phyloP scores from a whole-genome alignment of 1,139 yeast genomes.

The Zygosaccharomyces sapae region DNA sequence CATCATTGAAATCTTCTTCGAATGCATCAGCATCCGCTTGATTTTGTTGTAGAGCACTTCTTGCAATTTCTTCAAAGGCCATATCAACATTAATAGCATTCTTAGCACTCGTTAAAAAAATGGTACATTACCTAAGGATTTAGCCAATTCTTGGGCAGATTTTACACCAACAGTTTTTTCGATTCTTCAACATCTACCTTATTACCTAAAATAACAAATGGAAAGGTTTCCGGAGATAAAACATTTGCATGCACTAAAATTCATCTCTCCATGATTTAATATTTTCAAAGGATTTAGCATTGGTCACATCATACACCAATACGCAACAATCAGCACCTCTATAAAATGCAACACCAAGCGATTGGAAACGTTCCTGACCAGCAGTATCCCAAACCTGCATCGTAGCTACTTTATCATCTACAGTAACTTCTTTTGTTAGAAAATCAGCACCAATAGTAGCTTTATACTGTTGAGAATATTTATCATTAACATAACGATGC shows the following conservation, averaged over 20 bases:
- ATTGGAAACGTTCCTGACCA: conserved; percentile 96
- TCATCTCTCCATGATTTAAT: conserved; percentile 93
- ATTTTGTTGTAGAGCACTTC: conserved; percentile 89
- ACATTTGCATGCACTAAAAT: conserved; percentile 88
- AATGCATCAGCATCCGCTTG: conserved; percentile 83
- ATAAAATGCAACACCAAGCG: conserved; percentile 94
- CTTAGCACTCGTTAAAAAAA: conserved; percentile 91
- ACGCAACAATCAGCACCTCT: conserved; percentile 99
- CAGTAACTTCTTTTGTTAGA: conserved; percentile 78
- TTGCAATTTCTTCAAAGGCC: conserved; percentile 93
- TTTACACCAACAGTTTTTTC: conserved; percentile 78
- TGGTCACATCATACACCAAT: conserved; percentile 89
- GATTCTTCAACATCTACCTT: conserved; percentile 92
- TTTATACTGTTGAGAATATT: conserved; percentile 91
- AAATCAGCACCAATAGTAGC: conserved; percentile 99
- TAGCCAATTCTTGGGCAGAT: conserved; percentile 82
- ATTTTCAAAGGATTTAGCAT: conserved; percentile 86
- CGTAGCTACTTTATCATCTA: conserved; percentile 70
- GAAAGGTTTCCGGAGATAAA: conserved; percentile 89
- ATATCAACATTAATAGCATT: conserved; percentile 91
- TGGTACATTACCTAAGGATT: conserved; percentile 83
- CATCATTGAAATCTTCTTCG: conserved; percentile 91
- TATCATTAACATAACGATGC: conserved; percentile 93
- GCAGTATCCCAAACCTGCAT: conserved; percentile 99
- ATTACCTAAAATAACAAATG: conserved; percentile 91